A percentile compares a stretch with the other conserved stretches of the same genome.
These are phyloP conservation scores for Triticum monococcum DNA, from an alignment of 176 grass and related monocot genomes.

Conservation along the genomic window DNA sequence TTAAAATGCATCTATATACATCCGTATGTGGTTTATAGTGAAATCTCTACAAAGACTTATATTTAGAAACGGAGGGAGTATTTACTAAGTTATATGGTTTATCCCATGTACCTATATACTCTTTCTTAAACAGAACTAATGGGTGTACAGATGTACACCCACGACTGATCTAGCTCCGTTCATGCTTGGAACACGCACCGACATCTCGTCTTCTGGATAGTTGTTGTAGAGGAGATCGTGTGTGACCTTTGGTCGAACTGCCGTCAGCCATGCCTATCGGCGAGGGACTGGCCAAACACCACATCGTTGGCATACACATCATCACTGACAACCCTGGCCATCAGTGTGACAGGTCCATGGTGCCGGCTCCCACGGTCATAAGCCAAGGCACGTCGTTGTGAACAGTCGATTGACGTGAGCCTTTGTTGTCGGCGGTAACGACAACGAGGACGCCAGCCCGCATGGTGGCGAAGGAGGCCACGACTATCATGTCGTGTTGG, in stretches of 20 bases:
- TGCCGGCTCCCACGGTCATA: not conserved
- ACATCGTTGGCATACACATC: not conserved
- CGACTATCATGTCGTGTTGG: not conserved
- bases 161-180: too few species aligned
- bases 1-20: too few species aligned
- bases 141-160: too few species aligned
- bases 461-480: not conserved
- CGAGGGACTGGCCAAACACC: too few species aligned
- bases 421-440: not conserved
- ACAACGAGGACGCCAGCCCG: not conserved
- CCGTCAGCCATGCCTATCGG: too few species aligned
- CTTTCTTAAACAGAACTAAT: too few species aligned
- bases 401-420: not conserved
- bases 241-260: too few species aligned
- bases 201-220: not conserved
- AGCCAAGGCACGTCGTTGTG: not conserved
- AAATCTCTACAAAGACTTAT: too few species aligned
- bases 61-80: too few species aligned
- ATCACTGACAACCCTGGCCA: not conserved
- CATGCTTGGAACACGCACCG: not conserved
- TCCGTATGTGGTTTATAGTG: too few species aligned
- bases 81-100: too few species aligned
- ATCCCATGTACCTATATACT: too few species aligned
- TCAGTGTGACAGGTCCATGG: not conserved
- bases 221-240: not conserved